A percentile compares a stretch with the other conserved stretches of the same genome.
phyloP scores from a whole-genome alignment of 495 filamentous ascomycete species.

The Penicillium verhagenii region DNA sequence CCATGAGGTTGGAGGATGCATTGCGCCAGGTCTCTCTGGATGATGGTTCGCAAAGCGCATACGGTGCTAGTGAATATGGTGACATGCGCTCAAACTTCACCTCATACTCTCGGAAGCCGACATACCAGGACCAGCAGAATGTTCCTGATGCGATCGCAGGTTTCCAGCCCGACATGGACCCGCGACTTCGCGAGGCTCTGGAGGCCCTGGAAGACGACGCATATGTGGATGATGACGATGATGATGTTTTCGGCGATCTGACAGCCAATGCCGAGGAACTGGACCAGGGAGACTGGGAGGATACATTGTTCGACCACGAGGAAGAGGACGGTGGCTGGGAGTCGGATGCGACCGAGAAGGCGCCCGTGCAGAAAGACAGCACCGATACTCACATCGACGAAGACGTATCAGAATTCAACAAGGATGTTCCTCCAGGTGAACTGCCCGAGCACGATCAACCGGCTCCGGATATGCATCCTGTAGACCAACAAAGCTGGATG shows the following conservation, averaged over 20 bases:
- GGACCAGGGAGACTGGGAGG: constrained; percentile 65
- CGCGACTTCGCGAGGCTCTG: constrained; percentile 82
- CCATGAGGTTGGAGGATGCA: constrained; percentile 78
- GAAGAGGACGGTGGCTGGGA: constrained; percentile 85
- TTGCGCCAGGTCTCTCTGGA: constrained; percentile 64
- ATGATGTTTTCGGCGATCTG: constrained; percentile 77
- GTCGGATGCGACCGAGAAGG: constrained; percentile 87
- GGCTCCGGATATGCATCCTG: constrained; percentile 41
- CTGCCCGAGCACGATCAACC: constrained; percentile 45
- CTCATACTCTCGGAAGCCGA: constrained; percentile 66
- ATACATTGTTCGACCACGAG: constrained; percentile 55
- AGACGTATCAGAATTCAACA: constrained; percentile 3
- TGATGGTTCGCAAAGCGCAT: constrained; percentile 48
- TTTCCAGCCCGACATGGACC: constrained; percentile 98
- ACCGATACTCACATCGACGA: constrained; percentile 21
- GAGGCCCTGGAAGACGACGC: constrained; percentile 96
- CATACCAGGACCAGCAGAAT: constrained; percentile 92
- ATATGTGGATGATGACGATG: constrained; percentile 83
- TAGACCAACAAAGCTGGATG: constrained; percentile 77
- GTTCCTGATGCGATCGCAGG: constrained; percentile 87
- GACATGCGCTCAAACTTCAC: constrained; percentile 51
- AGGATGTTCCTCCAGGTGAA: constrained; percentile 30
- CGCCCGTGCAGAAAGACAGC: constrained; percentile 45
- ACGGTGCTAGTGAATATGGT: constrained; percentile 32
- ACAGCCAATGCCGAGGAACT: constrained; percentile 72